Conservation (phyloP, 352 stramenopile genomes). For the Thraustochytrium striatum region DNA sequence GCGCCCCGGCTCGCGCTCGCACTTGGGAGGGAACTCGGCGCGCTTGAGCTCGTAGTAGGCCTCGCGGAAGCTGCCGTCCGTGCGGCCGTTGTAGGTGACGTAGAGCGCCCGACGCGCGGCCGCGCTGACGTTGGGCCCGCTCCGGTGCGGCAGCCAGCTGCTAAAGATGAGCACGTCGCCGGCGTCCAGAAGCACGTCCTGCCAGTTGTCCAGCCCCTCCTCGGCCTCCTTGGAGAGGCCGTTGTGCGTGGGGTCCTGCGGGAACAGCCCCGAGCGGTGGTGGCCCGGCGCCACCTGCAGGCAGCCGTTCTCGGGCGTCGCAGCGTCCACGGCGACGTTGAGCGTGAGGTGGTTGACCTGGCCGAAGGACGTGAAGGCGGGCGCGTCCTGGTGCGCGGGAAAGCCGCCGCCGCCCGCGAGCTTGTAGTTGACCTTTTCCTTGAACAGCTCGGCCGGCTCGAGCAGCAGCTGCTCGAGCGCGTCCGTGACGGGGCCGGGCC, state of each 20-base stretch:
- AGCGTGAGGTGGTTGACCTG: slow-evolving; percentile 48
- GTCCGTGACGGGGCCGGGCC: slow-evolving; percentile 44
- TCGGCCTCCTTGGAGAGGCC: slow-evolving; percentile 26
- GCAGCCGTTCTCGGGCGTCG: slow-evolving; percentile 47
- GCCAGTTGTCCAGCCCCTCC: slow-evolving; percentile 24
- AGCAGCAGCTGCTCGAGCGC: slow-evolving; percentile 47
- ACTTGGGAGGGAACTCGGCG: slow-evolving; percentile 33
- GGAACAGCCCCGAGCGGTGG: slow-evolving; percentile 42
- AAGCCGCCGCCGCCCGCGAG: slow-evolving; percentile 46
- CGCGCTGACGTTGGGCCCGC: slow-evolving; percentile 4
- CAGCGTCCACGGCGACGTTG: slow-evolving; percentile 49
- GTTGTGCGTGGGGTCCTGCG: slow-evolving; percentile 22
- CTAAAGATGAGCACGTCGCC: slow-evolving; percentile 50
- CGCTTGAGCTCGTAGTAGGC: slow-evolving; percentile 49
- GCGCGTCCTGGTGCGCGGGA: slow-evolving; percentile 49
- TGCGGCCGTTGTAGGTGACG: slow-evolving; percentile 49
- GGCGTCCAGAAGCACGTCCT: slow-evolving; percentile 33
- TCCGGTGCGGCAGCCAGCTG: slow-evolving; percentile 47
- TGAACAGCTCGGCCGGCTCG: slow-evolving; percentile 49
- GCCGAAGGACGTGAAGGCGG: slow-evolving; percentile 46
- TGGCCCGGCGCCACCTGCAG: slow-evolving; percentile 41
- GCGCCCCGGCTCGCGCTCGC: slow-evolving; percentile 18
- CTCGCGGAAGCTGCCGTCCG: slow-evolving; percentile 48
- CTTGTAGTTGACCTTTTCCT: slow-evolving; percentile 54
- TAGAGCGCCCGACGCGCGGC: slow-evolving; percentile 31